These are phyloP conservation scores for Athelia psychrophila DNA, from an alignment of 1,284 basidiomycete genomes.

Conservation along the genomic window DNA sequence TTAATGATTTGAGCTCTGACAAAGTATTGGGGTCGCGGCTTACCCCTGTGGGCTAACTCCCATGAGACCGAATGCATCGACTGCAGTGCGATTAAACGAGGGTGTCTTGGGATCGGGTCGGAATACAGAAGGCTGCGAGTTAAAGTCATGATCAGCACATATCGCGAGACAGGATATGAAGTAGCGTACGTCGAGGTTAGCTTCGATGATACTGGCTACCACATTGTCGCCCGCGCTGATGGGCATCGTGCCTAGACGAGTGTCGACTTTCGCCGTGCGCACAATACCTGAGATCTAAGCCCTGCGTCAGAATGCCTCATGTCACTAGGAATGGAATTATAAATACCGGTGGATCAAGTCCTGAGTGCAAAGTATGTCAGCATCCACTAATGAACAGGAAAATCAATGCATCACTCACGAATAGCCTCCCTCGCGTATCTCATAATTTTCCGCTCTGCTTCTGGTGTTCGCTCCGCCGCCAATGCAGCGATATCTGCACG, in stretches of 20 bases:
- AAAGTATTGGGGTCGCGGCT: neutral
- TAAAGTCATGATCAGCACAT: neutral
- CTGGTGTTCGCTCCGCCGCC: constrained; percentile 19
- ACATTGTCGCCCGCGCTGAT: constrained; percentile 28
- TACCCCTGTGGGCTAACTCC: neutral
- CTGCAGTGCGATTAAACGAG: neutral
- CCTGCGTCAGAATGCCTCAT: neutral
- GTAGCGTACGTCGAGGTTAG: constrained; percentile 39
- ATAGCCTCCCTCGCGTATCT: constrained; percentile 51
- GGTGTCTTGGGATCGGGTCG: neutral
- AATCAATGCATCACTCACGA: constrained; percentile 6
- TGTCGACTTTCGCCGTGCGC: constrained; percentile 31
- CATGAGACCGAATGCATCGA: neutral
- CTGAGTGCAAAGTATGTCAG: neutral
- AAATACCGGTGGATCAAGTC: constrained; percentile 29
- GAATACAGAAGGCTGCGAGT: neutral
- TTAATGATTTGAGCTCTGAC: too few relatives aligned
- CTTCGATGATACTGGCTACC: constrained; percentile 38
- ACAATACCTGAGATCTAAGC: constrained; percentile 37
- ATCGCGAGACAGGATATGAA: neutral
- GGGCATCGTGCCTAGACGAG: constrained; percentile 24
- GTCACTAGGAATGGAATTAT: neutral
- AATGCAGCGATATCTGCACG: constrained; percentile 42
- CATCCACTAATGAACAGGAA: neutral
- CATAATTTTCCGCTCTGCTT: constrained; percentile 33